Evolutionary conservation across 331 rosid species (phyloP), one percentile per base, ranked within the genome.

Genomic region (Phaseolus coccineus): DNA sequence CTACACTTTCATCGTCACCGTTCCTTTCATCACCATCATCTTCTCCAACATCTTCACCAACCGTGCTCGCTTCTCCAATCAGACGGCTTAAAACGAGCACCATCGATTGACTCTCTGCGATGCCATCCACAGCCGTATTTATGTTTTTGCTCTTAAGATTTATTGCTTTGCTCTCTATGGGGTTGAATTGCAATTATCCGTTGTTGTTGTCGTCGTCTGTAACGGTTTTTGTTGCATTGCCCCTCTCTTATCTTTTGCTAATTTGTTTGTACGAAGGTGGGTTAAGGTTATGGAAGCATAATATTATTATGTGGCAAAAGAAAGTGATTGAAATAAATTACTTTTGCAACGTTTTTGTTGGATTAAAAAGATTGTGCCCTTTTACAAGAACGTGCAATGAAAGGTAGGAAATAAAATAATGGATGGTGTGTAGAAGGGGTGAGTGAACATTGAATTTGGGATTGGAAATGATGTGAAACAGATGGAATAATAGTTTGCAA

Each of bases 31-130:
- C 81, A 6, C 65, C 86, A 0, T 82, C 90, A 0, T 80, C 93
- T 0, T 86, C 94, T 3, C 88, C 87, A 1, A 81, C 89, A 0
- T 80, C 97, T 31, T 85, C 95, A 13, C 96, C 97, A 6, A 59
- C 85, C 30, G 65, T 86, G 53, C 83, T 88, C 8, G 95, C 88
- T 76, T 88, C 97, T 27, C 91, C 97, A 24, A 82, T 93, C 94
- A 22, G 89, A 87, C 94, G 97, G 86, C 89, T 93, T 16, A 87
- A 87, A 91, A 90, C 83, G 96, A 86, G 86, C 58, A 47, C 24
- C 87, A 24, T 76, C 11, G 88, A 83, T 77, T 87, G 87, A 85
- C 82, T 77, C 22, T 19, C 5, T 59, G 14, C 63, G 1, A 31
- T 64, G 62, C 8, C 1, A 4, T 27, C 66, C 68, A 40, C 48